A percentile compares a stretch with the other conserved stretches of the same genome.
These are phyloP conservation scores for Boletellus emodensis DNA, from an alignment of 768 basidiomycete species.

Conservation along the genomic window DNA sequence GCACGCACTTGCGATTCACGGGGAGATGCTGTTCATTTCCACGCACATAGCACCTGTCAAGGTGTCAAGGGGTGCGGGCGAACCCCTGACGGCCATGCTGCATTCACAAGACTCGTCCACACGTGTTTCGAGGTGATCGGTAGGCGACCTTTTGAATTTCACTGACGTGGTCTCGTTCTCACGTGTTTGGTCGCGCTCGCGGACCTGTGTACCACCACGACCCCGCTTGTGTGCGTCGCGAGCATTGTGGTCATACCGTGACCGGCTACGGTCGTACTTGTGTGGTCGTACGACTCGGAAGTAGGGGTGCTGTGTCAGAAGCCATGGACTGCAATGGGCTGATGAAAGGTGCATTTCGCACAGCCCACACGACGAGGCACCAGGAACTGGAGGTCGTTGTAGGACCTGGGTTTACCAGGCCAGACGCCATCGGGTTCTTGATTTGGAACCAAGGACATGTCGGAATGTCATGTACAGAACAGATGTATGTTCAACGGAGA, in stretches of 20 bases:
- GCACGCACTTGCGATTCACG: slow-evolving; percentile 15
- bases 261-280: background rate
- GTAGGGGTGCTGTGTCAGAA: background rate
- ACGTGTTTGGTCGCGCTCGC: background rate
- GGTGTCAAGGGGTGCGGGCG: slow-evolving; percentile 5
- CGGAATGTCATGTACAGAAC: background rate
- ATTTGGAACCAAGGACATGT: background rate
- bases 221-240: background rate
- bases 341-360: slow-evolving; percentile 9
- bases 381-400: slow-evolving; percentile 12
- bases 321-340: slow-evolving; percentile 3
- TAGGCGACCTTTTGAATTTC: background rate
- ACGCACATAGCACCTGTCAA: slow-evolving; percentile 6
- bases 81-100: slow-evolving; percentile 25
- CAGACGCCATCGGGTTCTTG: background rate
- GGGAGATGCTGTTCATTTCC: slow-evolving; percentile 26
- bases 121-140: slow-evolving; percentile 12
- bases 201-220: background rate
- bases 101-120: slow-evolving; percentile 20
- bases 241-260: background rate
- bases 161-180: background rate
- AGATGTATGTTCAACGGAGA: background rate
- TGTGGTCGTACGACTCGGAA: background rate
- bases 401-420: background rate
- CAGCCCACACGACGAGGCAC: slow-evolving; percentile 20